Evolutionary conservation across 495 filamentous ascomycete species (phyloP).

Genomic region (Parachaetomium inaequale): DNA sequence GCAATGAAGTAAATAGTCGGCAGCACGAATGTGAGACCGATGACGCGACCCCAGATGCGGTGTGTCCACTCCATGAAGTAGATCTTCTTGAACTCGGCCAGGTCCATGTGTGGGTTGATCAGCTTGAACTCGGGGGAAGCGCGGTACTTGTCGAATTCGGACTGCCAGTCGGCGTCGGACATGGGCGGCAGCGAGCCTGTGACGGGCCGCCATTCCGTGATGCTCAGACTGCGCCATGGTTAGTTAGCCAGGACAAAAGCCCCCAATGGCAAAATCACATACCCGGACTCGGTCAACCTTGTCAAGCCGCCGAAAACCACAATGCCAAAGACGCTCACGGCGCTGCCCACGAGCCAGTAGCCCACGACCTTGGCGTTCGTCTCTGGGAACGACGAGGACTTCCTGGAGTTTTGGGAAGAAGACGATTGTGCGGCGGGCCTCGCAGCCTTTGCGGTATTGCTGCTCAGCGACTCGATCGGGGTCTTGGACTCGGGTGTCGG

Average conservation of each 20-base stretch:
- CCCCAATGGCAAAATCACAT: constrained; percentile 27
- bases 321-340: constrained; percentile 90
- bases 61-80: constrained; percentile 99
- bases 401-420: constrained; percentile 6
- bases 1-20: constrained; percentile 87
- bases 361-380: constrained; percentile 69
- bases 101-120: constrained; percentile 84
- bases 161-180: constrained; percentile 72
- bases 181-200: constrained; percentile 89
- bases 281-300: constrained; percentile 93
- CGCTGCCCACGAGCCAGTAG: constrained; percentile 91
- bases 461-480: constrained; percentile 16
- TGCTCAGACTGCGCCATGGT: constrained; percentile 66
- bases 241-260: neutral
- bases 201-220: constrained; percentile 98
- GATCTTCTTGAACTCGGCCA: constrained; percentile 94
- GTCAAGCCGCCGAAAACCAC: constrained; percentile 94
- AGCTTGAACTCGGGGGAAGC: constrained; percentile 86
- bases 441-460: constrained; percentile 15
- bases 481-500: constrained; percentile 8
- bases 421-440: neutral
- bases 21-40: constrained; percentile 83
- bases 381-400: constrained; percentile 60
- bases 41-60: constrained; percentile 88
- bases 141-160: constrained; percentile 87